These are phyloP conservation scores for Cutaneotrichosporon arboriforme DNA, from an alignment of 1,284 basidiomycete genomes.

Conservation along the genomic window DNA sequence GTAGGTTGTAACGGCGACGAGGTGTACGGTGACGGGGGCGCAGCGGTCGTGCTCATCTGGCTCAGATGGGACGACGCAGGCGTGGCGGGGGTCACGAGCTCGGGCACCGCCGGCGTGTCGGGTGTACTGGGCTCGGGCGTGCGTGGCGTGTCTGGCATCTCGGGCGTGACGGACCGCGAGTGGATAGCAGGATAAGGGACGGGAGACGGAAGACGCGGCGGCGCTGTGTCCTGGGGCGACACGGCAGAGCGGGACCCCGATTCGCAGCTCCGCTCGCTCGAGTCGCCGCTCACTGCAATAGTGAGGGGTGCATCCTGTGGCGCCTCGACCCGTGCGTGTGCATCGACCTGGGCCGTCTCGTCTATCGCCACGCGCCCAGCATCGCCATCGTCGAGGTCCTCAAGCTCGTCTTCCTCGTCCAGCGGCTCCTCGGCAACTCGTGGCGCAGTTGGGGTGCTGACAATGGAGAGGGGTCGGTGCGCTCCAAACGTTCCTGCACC, in stretches of 20 bases:
- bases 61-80: not conserved
- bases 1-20: not conserved
- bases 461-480: not conserved
- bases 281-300: too few relatives aligned
- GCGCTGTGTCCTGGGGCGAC: not conserved
- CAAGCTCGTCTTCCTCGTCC: not conserved
- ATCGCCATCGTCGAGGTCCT: not conserved
- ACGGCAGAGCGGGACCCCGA: too few relatives aligned
- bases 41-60: not conserved
- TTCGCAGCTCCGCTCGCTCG: too few relatives aligned
- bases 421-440: not conserved
- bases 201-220: not conserved
- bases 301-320: not conserved
- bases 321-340: not conserved
- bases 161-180: too few relatives aligned
- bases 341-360: not conserved
- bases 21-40: not conserved
- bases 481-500: not conserved
- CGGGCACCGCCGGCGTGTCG: not conserved
- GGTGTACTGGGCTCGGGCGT: too few relatives aligned
- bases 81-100: not conserved
- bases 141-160: too few relatives aligned
- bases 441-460: not conserved
- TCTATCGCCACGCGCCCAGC: not conserved
- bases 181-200: too few relatives aligned